Conservation (phyloP, 768 basidiomycete species). For the Hysterangium stoloniferum region DNA sequence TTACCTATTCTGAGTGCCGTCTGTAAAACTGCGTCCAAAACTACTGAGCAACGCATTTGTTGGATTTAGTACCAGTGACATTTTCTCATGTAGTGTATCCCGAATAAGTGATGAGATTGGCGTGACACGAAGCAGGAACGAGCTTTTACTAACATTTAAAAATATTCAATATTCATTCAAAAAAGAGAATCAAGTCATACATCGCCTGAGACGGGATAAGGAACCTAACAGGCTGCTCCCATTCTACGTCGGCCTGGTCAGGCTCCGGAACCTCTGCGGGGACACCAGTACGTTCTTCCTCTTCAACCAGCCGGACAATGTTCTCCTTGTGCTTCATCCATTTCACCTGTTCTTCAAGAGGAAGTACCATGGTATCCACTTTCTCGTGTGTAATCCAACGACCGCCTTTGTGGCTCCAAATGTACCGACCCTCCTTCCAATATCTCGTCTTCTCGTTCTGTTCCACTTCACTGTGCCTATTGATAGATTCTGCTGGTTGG, state of each 20-base stretch:
- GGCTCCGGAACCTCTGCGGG: neutral
- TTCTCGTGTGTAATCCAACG: conserved; percentile 11
- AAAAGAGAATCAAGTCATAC: no score
- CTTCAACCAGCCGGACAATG: neutral
- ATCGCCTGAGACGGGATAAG: neutral
- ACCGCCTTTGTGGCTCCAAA: conserved; percentile 7
- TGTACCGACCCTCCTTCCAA: conserved; percentile 10
- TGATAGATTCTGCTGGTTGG: conserved; percentile 3
- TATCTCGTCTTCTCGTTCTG: conserved; percentile 7
- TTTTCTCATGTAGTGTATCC: conserved; percentile 6
- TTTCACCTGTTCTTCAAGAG: neutral
- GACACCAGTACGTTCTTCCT: neutral
- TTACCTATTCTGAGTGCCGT: conserved; percentile 8
- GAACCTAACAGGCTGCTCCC: neutral
- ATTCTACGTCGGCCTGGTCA: neutral
- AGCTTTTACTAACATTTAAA: neutral
- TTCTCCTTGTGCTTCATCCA: conserved; percentile 11
- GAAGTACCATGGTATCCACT: conserved; percentile 5
- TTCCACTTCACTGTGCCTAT: conserved; percentile 7
- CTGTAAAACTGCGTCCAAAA: conserved; percentile 6
- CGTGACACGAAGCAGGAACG: conserved; percentile 6
- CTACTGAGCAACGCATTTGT: conserved; percentile 1
- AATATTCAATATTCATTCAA: no score
- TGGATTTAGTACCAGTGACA: conserved; percentile 6
- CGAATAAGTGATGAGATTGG: neutral